Evolutionary conservation across 1,284 basidiomycete genomes (phyloP), one percentile per base, ranked within the genome.

Genomic region (Phaffia rhodozyma): DNA sequence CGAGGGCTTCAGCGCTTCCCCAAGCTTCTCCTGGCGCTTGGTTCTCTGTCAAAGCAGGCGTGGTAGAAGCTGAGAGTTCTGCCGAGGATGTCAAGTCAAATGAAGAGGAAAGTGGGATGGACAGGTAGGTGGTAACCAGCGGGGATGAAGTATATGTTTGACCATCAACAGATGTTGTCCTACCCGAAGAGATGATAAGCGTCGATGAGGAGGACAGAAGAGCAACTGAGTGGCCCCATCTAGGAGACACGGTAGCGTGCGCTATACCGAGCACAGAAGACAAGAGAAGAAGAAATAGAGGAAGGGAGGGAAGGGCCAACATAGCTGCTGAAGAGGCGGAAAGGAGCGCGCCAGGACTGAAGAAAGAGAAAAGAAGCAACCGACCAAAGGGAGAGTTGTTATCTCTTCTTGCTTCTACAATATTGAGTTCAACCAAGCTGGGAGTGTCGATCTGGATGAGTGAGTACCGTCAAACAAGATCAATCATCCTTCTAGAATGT

Each of bases 111-210:
- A 66, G 60, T n/a, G 60, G 55, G 23, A 66, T 11, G 56, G 25
- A 18, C 50, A 58, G 9, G 38, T 50, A 58, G 4, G 60, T 55
- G 16, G 60, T 58, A 3, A 50, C 54, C 4, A 57, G 54, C 16
- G 60, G 49, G 9, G 64, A 30, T 3, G 64, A 66, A 11, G 55
- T 58, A 57, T 62, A 66, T 2, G 60, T 66, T 27, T 66, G 60
- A 7, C 60, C 57, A 23, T 52, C 29, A 1, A 21, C 18, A 0
- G 55, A 55, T 11, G 32, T 23, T 16, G 55, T 49, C 57, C 59
- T 66, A 49, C 64, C 64, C 1, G 60, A 58, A 16, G 52, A 30
- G 47, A 66, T 49, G n/a, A 66, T 50, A 20, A 66, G 55, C 2
- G 60, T 29, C 9, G 34, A 30, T n/a, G 58, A 55, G 3, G 47